Base-by-base conservation (phyloP, 2,329 filamentous ascomycete species). In the Apiospora pterosperma region DNA sequence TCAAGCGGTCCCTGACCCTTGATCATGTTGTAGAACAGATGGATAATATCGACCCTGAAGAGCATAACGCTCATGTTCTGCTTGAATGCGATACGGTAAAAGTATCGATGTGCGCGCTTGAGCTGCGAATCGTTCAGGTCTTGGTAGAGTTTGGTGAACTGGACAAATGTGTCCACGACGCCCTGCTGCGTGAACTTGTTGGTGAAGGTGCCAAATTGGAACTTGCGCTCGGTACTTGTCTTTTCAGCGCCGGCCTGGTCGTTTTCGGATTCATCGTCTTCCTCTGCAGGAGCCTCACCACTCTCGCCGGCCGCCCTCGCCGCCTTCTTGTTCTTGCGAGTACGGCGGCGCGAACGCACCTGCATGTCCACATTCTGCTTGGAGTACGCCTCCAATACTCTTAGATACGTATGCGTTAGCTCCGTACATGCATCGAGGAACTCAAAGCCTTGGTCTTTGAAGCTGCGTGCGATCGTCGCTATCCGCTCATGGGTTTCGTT, bases 291-390 rank as follows among this genome's bases (percentile, higher is more conserved):
- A 16, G 83, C 83, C 7, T 83, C 81, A 14, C 81, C 80, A 11
- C 76, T 79, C 0, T 69, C 76, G 4, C 74, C 77, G 25, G 73
- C 77, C 69, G 76, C 79, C 69, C 80, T 84, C 25, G 82, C 84
- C 23, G 85, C 86, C 77, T 90, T 90, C 77, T 90, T 91, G 79
- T 92, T 96, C 71, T 85, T 88, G 52, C 90, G 85, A 5, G 89
- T 87, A 60, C 90, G 85, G 68, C 90, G 88, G 67, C 91, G 89
- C 0, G 93, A 96, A 62, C 94, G 91, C 28, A 99, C 89, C 76
- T 98, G 94, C 83, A 99, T 88, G 72, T 98, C 93, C 6, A 91
- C 88, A 71, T 99, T 98, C 73, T 97, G 92, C 76, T 97, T 97
- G 0, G 94, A 95, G 74, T 97, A 99, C 6, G 88, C 87, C 77